A percentile compares a stretch with the other conserved stretches of the same genome.
phyloP scores from a whole-genome alignment of 208 protist genomes.

The Tritrichomonas foetus region DNA sequence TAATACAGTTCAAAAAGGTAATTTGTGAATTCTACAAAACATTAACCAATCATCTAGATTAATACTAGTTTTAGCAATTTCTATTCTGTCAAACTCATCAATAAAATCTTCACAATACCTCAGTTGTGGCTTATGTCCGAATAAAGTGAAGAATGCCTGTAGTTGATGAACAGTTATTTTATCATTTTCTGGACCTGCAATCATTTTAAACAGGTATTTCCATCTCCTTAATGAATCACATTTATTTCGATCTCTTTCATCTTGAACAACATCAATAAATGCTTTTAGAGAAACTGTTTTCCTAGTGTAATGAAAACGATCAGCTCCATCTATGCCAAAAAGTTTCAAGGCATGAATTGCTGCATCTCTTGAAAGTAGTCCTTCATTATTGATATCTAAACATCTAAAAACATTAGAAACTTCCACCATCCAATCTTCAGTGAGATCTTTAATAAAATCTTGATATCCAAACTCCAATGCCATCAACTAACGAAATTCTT shows the following conservation, averaged over 20 bases:
- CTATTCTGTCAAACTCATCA: not conserved
- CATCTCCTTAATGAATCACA: not conserved
- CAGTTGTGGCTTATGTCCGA: not conserved
- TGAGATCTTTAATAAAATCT: not conserved
- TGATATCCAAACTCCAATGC: not conserved
- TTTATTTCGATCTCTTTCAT: not conserved
- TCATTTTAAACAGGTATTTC: not conserved
- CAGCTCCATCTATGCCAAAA: not conserved
- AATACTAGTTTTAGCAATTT: not conserved
- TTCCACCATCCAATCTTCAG: not conserved
- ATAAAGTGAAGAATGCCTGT: not conserved
- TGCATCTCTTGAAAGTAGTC: not conserved
- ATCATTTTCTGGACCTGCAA: not conserved
- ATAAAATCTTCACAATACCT: conserved; percentile 20
- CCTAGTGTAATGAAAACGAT: not conserved
- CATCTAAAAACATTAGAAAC: not conserved
- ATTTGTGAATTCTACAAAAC: conserved; percentile 29
- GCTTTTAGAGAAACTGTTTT: not conserved
- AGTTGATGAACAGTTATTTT: not conserved
- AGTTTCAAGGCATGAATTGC: not conserved
- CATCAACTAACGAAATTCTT: no score
- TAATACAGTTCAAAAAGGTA: conserved; percentile 11
- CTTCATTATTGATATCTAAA: not conserved
- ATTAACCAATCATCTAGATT: conserved; percentile 16
- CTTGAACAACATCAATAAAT: not conserved